Percentiles rank a stretch among this genome's conserved stretches.
Conservation (phyloP, 1,284 basidiomycete genomes). For the Ustilago sp. region DNA sequence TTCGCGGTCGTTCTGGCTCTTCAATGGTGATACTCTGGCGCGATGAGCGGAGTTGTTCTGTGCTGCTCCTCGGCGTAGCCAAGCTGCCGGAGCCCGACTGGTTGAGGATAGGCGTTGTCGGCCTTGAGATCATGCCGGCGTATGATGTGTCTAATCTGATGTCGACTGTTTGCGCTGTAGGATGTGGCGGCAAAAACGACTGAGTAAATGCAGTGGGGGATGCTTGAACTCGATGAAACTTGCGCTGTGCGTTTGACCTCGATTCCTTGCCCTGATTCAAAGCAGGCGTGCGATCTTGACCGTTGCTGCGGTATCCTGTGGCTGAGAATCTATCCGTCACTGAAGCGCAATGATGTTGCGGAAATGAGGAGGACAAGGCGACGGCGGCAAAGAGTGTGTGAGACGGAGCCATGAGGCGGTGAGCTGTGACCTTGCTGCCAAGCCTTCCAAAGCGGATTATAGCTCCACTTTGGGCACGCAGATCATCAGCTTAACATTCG, state of each 20-base stretch:
- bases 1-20: constrained; percentile 38
- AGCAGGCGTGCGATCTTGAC: not conserved
- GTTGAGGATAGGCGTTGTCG: constrained; percentile 42
- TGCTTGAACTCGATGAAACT: not conserved
- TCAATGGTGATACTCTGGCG: constrained; percentile 50
- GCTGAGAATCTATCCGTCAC: not conserved
- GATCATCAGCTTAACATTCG: not conserved
- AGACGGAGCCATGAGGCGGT: not conserved
- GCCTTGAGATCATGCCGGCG: constrained; percentile 22
- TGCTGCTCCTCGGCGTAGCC: constrained; percentile 31
- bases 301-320: not conserved
- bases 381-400: not conserved
- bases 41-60: constrained; percentile 25
- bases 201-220: not conserved
- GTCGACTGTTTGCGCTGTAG: too few relatives aligned
- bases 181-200: too few relatives aligned
- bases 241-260: not conserved
- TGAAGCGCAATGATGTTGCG: not conserved
- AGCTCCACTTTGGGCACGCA: constrained; percentile 9
- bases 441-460: constrained; percentile 15
- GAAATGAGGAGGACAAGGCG: not conserved
- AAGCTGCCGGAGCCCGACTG: constrained; percentile 34
- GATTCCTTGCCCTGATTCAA: not conserved
- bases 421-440: constrained; percentile 7
- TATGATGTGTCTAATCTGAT: not conserved